Base-by-base conservation (phyloP, 2,329 filamentous ascomycete genomes). In the Paracorniculantispora psalliotae region DNA sequence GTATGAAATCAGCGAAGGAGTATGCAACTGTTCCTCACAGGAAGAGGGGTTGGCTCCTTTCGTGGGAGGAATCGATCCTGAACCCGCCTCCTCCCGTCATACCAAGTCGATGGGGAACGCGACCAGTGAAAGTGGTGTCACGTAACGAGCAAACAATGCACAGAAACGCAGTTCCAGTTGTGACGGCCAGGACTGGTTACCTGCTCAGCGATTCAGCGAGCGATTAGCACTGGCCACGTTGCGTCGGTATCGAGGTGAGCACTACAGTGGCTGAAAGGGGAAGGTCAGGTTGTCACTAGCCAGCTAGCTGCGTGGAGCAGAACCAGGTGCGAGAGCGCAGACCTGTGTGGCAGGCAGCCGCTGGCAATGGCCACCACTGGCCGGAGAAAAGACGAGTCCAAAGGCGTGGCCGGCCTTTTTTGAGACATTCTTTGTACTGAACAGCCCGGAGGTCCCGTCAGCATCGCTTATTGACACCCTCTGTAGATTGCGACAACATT, bases 211-310 rank as follows among this genome's bases (percentile, higher is more conserved):
- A 28, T 43, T 28, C 13, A 21, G 41, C 43, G 46, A 13, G 19
- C n/a, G 47, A 30, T 21, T 50, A 26, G 54, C 37, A 57, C 19
- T 50, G 55, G 47, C 47, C 55, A 57, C 55, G 55, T 57, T 57
- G 55, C 55, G 46, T 57, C 55, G 33, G n/a, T 23, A 54, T 23
- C 15, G 33, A 41, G n/a, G 46, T 30, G 54, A 50, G 44, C 35
- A 33, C 26, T 33, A 12, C 35, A 30, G 35, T 43, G 55, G 47
- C 55, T 44, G 35, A 26, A 57, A 43, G n/a, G n/a, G 55, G 47
- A 57, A 57, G 55, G 55, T 51, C 55, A 23, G n/a, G 35, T 30
- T 23, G 12, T 15, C 3, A 55, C n/a, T 28, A 23, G 13, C 15
- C 4, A 53, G n/a, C 12, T 43, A 30, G 2, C 44, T 25, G 44